phyloP scores from a whole-genome alignment of 345 rosid species.

The Pistacia integerrima region DNA sequence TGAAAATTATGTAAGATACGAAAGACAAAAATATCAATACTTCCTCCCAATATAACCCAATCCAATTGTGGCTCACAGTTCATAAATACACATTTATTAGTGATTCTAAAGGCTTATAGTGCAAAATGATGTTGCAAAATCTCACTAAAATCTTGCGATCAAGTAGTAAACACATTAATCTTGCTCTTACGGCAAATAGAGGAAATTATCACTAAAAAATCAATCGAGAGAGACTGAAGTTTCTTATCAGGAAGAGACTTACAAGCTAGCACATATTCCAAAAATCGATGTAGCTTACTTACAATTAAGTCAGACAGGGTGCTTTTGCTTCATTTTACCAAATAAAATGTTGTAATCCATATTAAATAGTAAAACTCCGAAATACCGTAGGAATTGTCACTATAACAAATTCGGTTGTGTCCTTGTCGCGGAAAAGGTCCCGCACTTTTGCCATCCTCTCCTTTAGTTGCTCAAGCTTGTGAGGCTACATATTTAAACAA shows the following conservation, averaged over 20 bases:
- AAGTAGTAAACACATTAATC: too few relatives aligned
- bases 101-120: too few relatives aligned
- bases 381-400: constrained; percentile 86
- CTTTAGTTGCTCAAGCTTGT: constrained; percentile 61
- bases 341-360: not conserved
- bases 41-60: not conserved
- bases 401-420: constrained; percentile 70
- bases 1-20: not conserved
- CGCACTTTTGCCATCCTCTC: constrained; percentile 71
- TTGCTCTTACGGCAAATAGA: too few relatives aligned
- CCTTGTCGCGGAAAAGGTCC: constrained; percentile 61
- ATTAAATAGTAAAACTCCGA: not conserved
- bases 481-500: constrained; percentile 39
- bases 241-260: not conserved
- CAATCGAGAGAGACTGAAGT: not conserved
- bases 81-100: too few relatives aligned
- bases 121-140: too few relatives aligned
- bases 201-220: not conserved
- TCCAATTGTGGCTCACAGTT: too few relatives aligned
- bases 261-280: too few relatives aligned
- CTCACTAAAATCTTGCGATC: too few relatives aligned
- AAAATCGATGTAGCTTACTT: too few relatives aligned
- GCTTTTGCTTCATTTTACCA: not conserved
- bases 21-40: not conserved
- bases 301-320: too few relatives aligned